These are phyloP conservation scores for Phytophthora litchii DNA, from an alignment of 352 stramenopile species.

Conservation along the genomic window DNA sequence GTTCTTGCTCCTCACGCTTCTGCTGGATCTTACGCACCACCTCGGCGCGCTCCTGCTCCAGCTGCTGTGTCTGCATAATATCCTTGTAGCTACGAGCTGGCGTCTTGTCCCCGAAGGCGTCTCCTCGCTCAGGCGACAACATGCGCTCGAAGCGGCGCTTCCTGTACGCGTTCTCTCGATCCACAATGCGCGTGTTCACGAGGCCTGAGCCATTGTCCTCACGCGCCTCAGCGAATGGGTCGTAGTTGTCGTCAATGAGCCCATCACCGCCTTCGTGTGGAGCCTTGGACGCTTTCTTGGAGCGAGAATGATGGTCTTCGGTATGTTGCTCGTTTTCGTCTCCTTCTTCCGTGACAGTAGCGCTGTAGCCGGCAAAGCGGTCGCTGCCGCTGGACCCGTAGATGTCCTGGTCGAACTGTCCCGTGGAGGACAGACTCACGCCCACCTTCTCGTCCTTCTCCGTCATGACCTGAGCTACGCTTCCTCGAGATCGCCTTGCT, in stretches of 20 bases:
- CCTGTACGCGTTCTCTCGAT: conserved; percentile 93
- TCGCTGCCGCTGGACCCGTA: conserved; percentile 53
- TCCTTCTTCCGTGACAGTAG: conserved; percentile 63
- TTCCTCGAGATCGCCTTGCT: conserved; percentile 16
- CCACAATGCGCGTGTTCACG: conserved; percentile 94
- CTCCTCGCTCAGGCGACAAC: conserved; percentile 88
- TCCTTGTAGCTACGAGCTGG: conserved; percentile 84
- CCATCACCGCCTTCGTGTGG: conserved; percentile 35
- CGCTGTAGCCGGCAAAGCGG: conserved; percentile 66
- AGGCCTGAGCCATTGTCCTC: conserved; percentile 89
- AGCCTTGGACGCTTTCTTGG: conserved; percentile 1
- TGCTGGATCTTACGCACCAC: conserved; percentile 90
- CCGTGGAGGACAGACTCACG: conserved; percentile 64
- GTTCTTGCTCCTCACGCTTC: conserved; percentile 71
- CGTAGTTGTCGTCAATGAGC: conserved; percentile 83
- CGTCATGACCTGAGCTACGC: conserved; percentile 28
- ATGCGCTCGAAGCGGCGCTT: conserved; percentile 91
- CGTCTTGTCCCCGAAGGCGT: conserved; percentile 89
- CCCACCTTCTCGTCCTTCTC: conserved; percentile 48
- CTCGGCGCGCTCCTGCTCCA: conserved; percentile 87
- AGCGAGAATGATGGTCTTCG: conserved; percentile 38
- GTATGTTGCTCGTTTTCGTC: conserved; percentile 44
- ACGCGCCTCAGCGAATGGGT: conserved; percentile 88
- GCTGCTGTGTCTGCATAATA: conserved; percentile 92
- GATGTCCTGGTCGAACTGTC: conserved; percentile 81